Conservation (phyloP, 2,329 filamentous ascomycete genomes). For the Coleophoma cylindrospora region DNA sequence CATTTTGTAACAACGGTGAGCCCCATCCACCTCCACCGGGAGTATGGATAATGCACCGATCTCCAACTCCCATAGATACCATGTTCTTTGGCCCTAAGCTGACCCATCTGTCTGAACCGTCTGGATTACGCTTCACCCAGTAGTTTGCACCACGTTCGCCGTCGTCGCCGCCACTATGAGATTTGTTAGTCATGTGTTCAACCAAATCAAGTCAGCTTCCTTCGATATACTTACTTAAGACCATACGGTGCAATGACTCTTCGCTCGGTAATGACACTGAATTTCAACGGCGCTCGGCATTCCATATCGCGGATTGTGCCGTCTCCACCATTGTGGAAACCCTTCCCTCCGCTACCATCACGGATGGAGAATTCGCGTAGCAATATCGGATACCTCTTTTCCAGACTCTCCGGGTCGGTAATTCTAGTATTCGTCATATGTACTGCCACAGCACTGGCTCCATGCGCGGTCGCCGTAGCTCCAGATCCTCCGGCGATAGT, state of each 20-base stretch:
- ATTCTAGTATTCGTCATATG: constrained; percentile 84
- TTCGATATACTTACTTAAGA: not conserved
- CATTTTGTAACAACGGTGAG: not conserved
- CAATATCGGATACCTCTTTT: constrained; percentile 68
- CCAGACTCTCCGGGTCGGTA: constrained; percentile 72
- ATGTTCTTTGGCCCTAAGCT: constrained; percentile 19
- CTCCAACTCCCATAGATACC: constrained; percentile 12
- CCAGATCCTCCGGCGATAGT: constrained; percentile 74
- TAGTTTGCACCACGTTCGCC: not conserved
- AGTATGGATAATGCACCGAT: constrained; percentile 16
- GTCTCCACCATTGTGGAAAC: constrained; percentile 63
- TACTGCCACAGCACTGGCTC: constrained; percentile 67
- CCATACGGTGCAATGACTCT: constrained; percentile 74
- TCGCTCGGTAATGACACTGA: constrained; percentile 72
- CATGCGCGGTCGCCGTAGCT: constrained; percentile 66
- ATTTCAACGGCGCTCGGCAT: constrained; percentile 68
- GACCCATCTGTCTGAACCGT: constrained; percentile 5
- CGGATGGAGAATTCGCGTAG: constrained; percentile 64
- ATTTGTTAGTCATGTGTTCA: constrained; percentile 72
- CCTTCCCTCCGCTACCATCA: constrained; percentile 53
- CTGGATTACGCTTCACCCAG: not conserved
- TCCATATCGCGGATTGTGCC: constrained; percentile 74
- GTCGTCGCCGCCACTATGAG: constrained; percentile 68
- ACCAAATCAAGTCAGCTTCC: constrained; percentile 39
- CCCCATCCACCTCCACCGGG: constrained; percentile 20